These are phyloP conservation scores for Yarrowia hollandica DNA, from an alignment of 805 yeast species.

Conservation along the genomic window DNA sequence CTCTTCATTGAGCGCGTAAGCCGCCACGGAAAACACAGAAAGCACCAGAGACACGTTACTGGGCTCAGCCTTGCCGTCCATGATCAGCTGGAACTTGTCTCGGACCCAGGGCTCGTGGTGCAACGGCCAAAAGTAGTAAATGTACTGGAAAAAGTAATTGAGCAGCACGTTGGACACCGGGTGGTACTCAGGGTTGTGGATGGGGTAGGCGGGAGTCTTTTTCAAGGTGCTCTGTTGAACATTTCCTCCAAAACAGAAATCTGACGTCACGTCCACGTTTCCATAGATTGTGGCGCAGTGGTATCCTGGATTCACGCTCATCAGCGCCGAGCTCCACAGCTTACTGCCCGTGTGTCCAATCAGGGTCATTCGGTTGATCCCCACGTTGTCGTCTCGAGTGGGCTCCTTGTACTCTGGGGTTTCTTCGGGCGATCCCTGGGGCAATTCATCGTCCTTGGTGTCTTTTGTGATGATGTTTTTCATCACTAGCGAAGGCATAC, in stretches of 20 bases:
- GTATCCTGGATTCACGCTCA: constrained; percentile 28
- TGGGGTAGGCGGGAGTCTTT: background rate
- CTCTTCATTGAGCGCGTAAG: background rate
- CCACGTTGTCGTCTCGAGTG: background rate
- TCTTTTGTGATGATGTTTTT: constrained; percentile 1
- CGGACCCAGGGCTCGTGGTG: constrained; percentile 26
- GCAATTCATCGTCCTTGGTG: background rate
- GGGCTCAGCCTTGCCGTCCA: constrained; percentile 3
- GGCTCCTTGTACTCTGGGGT: constrained; percentile 6
- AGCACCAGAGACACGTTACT: constrained; percentile 2
- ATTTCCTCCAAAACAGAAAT: constrained; percentile 1
- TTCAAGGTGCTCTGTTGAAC: background rate
- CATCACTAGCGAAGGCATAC: constrained; percentile 20
- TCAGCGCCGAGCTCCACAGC: background rate
- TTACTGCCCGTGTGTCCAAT: constrained; percentile 6
- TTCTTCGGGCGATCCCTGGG: constrained; percentile 3
- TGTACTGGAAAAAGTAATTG: constrained; percentile 22
- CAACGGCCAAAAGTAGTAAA: constrained; percentile 26
- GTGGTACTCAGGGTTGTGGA: constrained; percentile 6
- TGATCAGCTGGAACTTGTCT: constrained; percentile 19
- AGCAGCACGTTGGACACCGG: constrained; percentile 18
- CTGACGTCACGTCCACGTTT: constrained; percentile 22
- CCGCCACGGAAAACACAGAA: constrained; percentile 7
- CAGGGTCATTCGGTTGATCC: constrained; percentile 11
- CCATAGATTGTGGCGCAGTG: constrained; percentile 13